Conservation (phyloP, 768 basidiomycete species). For the Lentinula raphanica region DNA sequence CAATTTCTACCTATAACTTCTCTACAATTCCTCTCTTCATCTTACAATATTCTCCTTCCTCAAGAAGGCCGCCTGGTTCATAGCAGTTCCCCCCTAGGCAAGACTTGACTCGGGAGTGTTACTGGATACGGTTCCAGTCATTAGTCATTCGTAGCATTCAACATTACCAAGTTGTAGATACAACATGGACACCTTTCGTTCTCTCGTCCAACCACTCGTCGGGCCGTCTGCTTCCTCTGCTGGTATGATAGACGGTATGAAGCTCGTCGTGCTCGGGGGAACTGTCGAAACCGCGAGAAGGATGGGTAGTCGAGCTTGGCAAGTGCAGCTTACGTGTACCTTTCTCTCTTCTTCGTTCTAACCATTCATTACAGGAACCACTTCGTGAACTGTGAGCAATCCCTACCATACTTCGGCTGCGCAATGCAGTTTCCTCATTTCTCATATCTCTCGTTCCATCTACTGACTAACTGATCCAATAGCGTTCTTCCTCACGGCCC, state of each 20-base stretch:
- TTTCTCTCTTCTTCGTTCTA: background rate
- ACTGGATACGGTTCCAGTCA: too few relatives aligned
- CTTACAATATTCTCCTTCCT: background rate
- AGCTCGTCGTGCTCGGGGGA: conserved; percentile 84
- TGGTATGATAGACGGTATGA: conserved; percentile 76
- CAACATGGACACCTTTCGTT: conserved; percentile 74
- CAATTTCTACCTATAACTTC: background rate
- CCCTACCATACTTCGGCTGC: background rate
- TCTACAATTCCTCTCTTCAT: conserved; percentile 1
- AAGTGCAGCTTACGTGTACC: conserved; percentile 17
- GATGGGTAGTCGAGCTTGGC: conserved; percentile 81
- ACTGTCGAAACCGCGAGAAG: conserved; percentile 83
- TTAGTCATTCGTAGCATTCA: too few relatives aligned
- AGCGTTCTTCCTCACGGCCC: conserved; percentile 87
- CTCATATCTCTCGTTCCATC: background rate
- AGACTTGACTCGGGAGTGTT: background rate
- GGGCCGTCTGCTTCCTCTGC: conserved; percentile 70
- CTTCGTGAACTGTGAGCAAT: conserved; percentile 76
- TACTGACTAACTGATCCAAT: conserved; percentile 2
- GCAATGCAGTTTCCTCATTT: background rate
- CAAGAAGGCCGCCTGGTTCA: background rate
- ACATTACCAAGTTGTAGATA: too few relatives aligned
- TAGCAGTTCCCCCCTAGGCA: background rate
- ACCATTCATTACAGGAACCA: conserved; percentile 52
- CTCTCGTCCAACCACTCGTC: conserved; percentile 75